These are phyloP conservation scores for Scutellaria galericulata DNA, from an alignment of 257 asterid species.

Conservation along the genomic window DNA sequence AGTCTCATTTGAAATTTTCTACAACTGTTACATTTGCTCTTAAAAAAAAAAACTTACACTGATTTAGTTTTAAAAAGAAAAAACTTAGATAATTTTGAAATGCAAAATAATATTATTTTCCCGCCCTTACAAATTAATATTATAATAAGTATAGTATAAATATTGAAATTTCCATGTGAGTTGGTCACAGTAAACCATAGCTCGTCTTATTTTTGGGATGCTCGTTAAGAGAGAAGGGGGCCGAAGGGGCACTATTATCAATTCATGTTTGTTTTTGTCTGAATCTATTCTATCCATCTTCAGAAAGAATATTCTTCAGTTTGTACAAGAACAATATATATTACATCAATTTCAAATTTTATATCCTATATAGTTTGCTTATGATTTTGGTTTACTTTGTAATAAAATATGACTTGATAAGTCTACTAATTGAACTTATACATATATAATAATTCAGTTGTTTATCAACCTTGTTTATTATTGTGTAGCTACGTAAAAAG, in stretches of 20 bases:
- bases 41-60: too few species aligned
- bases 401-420: too few species aligned
- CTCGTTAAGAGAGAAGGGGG: conserved; percentile 34
- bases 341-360: conserved; percentile 26
- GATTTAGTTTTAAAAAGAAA: too few species aligned
- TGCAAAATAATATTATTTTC: conserved; percentile 18
- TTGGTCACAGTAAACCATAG: conserved; percentile 27
- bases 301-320: conserved; percentile 51
- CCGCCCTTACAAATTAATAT: conserved; percentile 30
- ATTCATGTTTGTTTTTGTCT: conserved; percentile 39
- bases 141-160: conserved; percentile 1
- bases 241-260: conserved; percentile 45
- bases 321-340: conserved; percentile 24
- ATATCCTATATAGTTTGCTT: too few species aligned
- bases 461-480: too few species aligned
- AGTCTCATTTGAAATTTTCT: too few species aligned
- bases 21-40: too few species aligned
- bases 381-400: too few species aligned
- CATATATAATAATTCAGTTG: too few species aligned
- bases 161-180: conserved; percentile 51
- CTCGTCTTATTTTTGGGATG: conserved; percentile 41
- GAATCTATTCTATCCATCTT: conserved; percentile 41
- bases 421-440: too few species aligned
- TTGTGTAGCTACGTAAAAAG: too few species aligned
- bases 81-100: conserved; percentile 1